These are phyloP conservation scores for Ascochyta rabiei DNA, from an alignment of 2,329 filamentous ascomycete genomes.

Conservation along the genomic window DNA sequence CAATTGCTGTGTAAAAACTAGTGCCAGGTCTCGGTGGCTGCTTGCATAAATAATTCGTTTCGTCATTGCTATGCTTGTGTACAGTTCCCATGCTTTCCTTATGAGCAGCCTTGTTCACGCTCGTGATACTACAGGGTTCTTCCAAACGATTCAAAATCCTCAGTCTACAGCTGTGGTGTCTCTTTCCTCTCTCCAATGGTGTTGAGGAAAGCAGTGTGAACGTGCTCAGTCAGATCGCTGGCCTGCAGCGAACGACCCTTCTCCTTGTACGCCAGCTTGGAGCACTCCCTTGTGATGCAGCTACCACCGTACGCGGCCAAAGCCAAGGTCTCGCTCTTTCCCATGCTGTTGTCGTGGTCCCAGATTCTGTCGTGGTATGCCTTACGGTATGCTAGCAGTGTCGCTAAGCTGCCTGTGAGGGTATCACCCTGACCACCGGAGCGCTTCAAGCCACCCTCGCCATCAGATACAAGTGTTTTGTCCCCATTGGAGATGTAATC, in stretches of 20 bases:
- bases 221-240: conserved; percentile 88
- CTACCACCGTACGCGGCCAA: conserved; percentile 87
- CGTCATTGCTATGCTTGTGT: conserved; percentile 8
- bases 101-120: not conserved
- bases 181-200: conserved; percentile 72
- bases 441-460: conserved; percentile 83
- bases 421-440: conserved; percentile 96
- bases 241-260: conserved; percentile 89
- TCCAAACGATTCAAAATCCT: not conserved
- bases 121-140: conserved; percentile 1
- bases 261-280: conserved; percentile 82
- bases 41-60: not conserved
- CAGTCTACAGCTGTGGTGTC: conserved; percentile 31
- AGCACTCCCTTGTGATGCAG: conserved; percentile 88
- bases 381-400: conserved; percentile 84
- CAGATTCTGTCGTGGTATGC: conserved; percentile 86
- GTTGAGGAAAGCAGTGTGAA: conserved; percentile 79
- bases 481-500: conserved; percentile 85
- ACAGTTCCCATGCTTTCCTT: not conserved
- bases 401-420: conserved; percentile 85
- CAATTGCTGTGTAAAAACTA: not conserved
- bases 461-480: conserved; percentile 75
- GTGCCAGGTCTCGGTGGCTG: not conserved
- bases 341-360: conserved; percentile 65
- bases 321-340: conserved; percentile 65